Evolutionary conservation across 441 rosid genomes (phyloP), one percentile per base, ranked within the genome.

Genomic region (Populus hybrid): DNA sequence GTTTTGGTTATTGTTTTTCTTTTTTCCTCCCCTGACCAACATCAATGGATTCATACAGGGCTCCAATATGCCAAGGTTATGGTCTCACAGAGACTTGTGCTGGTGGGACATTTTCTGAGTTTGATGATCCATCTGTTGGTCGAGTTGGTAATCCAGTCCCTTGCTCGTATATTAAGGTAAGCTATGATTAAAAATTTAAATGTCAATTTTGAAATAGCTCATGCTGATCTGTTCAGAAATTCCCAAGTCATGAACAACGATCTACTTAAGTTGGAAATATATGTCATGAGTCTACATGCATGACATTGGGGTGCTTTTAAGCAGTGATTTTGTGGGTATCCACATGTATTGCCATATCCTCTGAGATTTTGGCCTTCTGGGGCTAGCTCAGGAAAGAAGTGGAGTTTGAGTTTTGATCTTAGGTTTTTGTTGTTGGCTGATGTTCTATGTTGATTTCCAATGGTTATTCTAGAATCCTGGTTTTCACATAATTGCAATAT

Each of bases 31-130:
- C 66, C 36, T 73, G 72, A 78, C 68, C 26, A 67, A 76, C 80
- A 24, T 69, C 31, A 63, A 78, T 76, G 76, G 67, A 75, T 69
- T 65, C 82, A 76, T 73, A 33, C 90, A 94, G 99, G 83, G 96
- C 98, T 84, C 98, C 99, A 45, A 96, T 96, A 36, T 94, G 97
- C 31, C 99, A 96, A 88, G 99, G 99, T 18, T 96, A 93, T 89
- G 99, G 98, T 69, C 97, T 96, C 71, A 96, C 98, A 23, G 99
- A 96, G 88, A 96, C 98, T 61, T 93, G 97, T 86, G 99, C 99
- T 77, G 98, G 98, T 56, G 98, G 96, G 83, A 86, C 98, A 69
- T 96, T 96, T 86, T 89, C 98, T n/a, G 99, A 94, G 87, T 86
- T 91, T 83, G 98, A 94, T 81, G 99, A 96, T 87, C 73, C 91